Conservation (phyloP, 306 rosid species). For the Cucumis melo region DNA sequence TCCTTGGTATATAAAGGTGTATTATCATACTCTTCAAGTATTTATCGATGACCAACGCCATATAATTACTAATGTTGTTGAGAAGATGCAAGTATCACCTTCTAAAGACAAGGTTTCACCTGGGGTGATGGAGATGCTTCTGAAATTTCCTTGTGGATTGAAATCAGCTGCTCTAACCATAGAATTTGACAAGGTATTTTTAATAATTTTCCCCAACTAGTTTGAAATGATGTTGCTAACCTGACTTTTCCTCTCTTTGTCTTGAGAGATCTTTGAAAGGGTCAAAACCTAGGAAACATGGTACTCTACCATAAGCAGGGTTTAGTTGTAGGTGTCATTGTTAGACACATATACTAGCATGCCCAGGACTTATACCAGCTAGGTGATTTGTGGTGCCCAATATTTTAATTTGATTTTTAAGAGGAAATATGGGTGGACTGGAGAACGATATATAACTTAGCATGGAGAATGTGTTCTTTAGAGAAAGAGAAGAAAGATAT, state of each 20-base stretch:
- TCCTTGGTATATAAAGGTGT: conserved; percentile 94
- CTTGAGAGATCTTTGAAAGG: not conserved
- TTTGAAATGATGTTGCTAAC: not conserved
- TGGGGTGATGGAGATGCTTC: conserved; percentile 67
- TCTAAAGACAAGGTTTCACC: conserved; percentile 88
- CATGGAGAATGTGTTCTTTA: not conserved
- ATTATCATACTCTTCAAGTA: conserved; percentile 59
- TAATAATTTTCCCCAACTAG: not conserved
- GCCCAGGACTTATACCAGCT: not conserved
- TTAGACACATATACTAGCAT: not conserved
- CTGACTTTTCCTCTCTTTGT: not conserved
- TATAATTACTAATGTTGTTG: conserved; percentile 39
- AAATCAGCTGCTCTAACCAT: conserved; percentile 57
- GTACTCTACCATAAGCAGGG: not conserved
- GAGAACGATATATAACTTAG: not conserved
- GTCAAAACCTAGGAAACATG: not conserved
- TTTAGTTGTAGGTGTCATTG: not conserved
- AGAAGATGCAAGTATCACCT: conserved; percentile 72
- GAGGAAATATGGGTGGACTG: not conserved
- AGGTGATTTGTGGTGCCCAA: not conserved
- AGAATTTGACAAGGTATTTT: conserved; percentile 78
- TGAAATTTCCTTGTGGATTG: conserved; percentile 67
- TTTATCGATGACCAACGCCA: conserved; percentile 47
- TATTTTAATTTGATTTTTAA: not conserved
- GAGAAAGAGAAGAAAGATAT: not conserved